Evolutionary conservation across 2,329 filamentous ascomycete genomes (phyloP), one percentile per base, ranked within the genome.

Genomic region (Penicillium thymicola): DNA sequence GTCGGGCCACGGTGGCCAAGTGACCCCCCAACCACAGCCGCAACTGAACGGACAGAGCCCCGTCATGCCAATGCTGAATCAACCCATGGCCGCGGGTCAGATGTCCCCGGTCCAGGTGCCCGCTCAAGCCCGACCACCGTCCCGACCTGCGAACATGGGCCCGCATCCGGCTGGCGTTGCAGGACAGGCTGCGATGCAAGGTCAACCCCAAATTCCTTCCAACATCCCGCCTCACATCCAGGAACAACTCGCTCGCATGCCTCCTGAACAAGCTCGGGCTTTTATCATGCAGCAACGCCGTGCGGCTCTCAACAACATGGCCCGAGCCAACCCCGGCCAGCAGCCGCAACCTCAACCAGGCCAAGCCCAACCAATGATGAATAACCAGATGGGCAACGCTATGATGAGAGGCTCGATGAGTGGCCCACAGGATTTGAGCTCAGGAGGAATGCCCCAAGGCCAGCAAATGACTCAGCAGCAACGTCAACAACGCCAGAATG

Each of bases 1-100:
- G 71, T 71, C 74, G 16, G 79, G 58, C 66, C 76, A 71, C 73
- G 76, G 58, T 73, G 81, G 68, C 64, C 78, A 66, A 76, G 78
- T 55, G 72, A 69, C 65, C 54, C 59, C 70, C 18, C 74, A 77
- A 55, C 63, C 72, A 38, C 70, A 72, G 18, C 70, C 73, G 42
- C 67, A 74, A 60, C 65, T 76, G 61, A 49, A 73, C 54, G 73
- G 79, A 58, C 77, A 71, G 59, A 74, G 69, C 51, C 70, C 72
- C 18, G 70, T 66, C 11, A 74, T 77, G 70, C 64, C 75, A 13
- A 76, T 76, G 72, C 60, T 78, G 52, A 79, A 77, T 57, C 75
- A 75, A 34, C 75, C 75, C 1, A 72, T 77, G 60, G 67, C 71
- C 4, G 68, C 71, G 4, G 67, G 66, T 14, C 74, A 75, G 53